phyloP scores from a whole-genome alignment of 129 eudicot species.

The sunflower (Helianthus annuus) region HanXRQr2.0-SUNRISE NC_035449.2:119711885-119712384 shows the following conservation, averaged over 20 bases:
- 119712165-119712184: background rate
- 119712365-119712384: constrained; percentile 75
- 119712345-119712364: constrained; percentile 75
- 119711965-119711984: background rate
- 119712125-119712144: background rate
- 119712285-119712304: background rate
- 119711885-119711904: background rate
- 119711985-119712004: no score
- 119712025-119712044: no score
- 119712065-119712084: background rate
- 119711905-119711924: background rate
- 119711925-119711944: background rate
- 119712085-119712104: background rate
- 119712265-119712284: no score
- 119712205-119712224: no score
- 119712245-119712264: no score
- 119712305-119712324: constrained; percentile 13
- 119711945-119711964: background rate
- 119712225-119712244: background rate
- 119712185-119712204: background rate
- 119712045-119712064: no score
- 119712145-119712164: background rate
- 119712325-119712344: constrained; percentile 21
- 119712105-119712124: background rate
- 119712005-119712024: no score